phyloP scores from a whole-genome alignment of 1,284 basidiomycete genomes.

The Fistulinella cinereoalba region DNA sequence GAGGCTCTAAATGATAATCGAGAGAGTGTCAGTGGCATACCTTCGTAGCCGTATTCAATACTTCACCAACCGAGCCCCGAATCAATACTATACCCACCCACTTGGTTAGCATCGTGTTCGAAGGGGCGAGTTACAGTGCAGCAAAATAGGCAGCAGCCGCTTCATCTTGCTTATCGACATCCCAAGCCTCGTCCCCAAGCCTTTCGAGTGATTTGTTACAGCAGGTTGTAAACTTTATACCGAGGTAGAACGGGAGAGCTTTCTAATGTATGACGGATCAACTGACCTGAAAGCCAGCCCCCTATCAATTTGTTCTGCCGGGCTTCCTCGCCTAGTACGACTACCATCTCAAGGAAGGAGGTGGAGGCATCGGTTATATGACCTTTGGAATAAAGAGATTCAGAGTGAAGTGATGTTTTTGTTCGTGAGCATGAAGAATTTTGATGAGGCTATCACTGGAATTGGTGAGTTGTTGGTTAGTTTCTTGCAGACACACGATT shows the following conservation, averaged over 20 bases:
- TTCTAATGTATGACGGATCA: not conserved
- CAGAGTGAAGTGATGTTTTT: constrained; percentile 8
- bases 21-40: too few relatives aligned
- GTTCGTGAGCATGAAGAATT: constrained; percentile 3
- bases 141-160: constrained; percentile 4
- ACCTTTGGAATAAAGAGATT: constrained; percentile 1
- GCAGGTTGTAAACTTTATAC: constrained; percentile 7
- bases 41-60: too few relatives aligned
- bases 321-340: not conserved
- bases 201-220: constrained; percentile 3
- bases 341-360: not conserved
- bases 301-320: not conserved
- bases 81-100: constrained; percentile 5
- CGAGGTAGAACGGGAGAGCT: not conserved
- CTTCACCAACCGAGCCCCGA: not conserved
- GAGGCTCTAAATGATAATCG: too few relatives aligned
- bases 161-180: not conserved
- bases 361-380: not conserved
- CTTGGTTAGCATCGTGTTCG: constrained; percentile 1
- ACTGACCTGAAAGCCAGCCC: constrained; percentile 9
- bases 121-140: constrained; percentile 2
- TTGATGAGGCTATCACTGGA: not conserved
- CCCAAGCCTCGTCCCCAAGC: constrained; percentile 4
- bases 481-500: not conserved
- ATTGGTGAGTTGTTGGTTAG: not conserved